Evolutionary conservation across 306 rosid genomes (phyloP).

Genomic region (Hippophae tibetana): DNA sequence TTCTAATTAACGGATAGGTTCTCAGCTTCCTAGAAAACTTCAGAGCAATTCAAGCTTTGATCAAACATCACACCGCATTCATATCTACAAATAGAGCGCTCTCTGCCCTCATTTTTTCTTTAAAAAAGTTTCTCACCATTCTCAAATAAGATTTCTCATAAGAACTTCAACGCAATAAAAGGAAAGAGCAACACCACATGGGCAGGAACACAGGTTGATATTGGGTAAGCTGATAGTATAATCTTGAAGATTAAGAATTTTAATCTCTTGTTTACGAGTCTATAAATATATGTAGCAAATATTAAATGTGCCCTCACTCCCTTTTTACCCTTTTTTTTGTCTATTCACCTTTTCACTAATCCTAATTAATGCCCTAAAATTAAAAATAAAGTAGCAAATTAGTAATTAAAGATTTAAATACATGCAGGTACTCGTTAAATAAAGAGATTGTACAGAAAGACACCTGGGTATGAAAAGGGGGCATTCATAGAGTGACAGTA

Average conservation of each 20-base stretch:
- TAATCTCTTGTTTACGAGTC: neutral
- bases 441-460: constrained; percentile 13
- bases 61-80: neutral
- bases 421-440: neutral
- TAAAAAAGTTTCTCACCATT: neutral
- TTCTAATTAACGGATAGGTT: no score
- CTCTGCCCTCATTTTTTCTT: neutral
- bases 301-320: no score
- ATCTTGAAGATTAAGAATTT: neutral
- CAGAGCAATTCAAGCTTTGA: neutral
- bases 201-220: neutral
- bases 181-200: neutral
- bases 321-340: no score
- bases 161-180: no score
- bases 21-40: neutral
- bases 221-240: neutral
- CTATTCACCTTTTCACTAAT: no score
- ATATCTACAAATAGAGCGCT: neutral
- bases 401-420: neutral
- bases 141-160: no score
- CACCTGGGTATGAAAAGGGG: constrained; percentile 96
- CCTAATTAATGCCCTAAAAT: neutral
- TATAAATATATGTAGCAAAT: no score
- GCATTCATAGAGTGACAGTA: constrained; percentile 82
- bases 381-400: neutral